Percentiles rank a stretch among this genome's conserved stretches.
Evolutionary conservation across 306 rosid genomes (phyloP).

Genomic region (Inga oerstediana): DNA sequence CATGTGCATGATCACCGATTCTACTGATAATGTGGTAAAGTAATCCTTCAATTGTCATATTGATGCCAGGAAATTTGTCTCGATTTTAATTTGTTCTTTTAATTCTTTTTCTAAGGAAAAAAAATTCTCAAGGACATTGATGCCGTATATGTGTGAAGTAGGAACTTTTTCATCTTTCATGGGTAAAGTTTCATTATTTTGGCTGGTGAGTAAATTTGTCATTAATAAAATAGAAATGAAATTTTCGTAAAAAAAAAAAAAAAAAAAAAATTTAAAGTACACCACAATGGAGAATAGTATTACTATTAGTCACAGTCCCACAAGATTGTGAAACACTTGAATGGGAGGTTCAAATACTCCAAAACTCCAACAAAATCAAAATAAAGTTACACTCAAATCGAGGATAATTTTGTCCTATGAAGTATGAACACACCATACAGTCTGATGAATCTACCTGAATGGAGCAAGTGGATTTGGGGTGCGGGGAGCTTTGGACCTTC

Average conservation of each 20-base stretch:
- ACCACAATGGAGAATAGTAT: neutral
- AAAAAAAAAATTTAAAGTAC: neutral
- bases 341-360: slow-evolving; percentile 22
- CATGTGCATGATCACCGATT: neutral
- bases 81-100: neutral
- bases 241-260: neutral
- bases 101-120: neutral
- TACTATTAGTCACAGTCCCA: neutral
- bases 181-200: neutral
- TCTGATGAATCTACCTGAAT: slow-evolving; percentile 50
- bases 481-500: slow-evolving; percentile 56
- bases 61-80: neutral
- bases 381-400: slow-evolving; percentile 40
- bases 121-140: neutral
- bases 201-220: neutral
- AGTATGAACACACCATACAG: slow-evolving; percentile 32
- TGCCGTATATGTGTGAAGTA: neutral
- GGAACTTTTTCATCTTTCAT: neutral
- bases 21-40: neutral
- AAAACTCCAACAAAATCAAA: slow-evolving; percentile 31
- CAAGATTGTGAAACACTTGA: slow-evolving; percentile 12
- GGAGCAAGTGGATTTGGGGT: slow-evolving; percentile 79
- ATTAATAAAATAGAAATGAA: neutral
- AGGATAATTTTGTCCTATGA: slow-evolving; percentile 28
- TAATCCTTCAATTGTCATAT: neutral